phyloP scores from a whole-genome alignment of 2,329 filamentous ascomycete species.

The Cryphonectria japonica region DNA sequence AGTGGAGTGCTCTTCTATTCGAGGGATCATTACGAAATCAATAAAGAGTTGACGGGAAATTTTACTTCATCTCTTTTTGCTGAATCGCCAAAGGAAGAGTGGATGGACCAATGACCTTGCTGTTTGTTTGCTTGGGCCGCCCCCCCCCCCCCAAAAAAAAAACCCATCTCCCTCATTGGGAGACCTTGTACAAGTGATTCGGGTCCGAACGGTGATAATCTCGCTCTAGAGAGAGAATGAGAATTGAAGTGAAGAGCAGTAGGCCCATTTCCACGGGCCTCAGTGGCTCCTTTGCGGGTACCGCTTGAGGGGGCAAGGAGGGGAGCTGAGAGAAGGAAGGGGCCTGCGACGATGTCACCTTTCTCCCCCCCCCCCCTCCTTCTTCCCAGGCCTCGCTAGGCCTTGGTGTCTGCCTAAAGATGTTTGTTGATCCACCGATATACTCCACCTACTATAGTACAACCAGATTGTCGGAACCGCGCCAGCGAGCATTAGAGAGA shows the following conservation, averaged over 20 bases:
- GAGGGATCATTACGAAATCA: background rate
- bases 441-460: background rate
- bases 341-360: background rate
- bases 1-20: background rate
- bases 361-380: background rate
- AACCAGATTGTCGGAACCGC: conserved; percentile 8
- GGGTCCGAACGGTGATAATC: background rate
- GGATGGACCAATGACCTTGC: background rate
- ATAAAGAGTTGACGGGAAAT: background rate
- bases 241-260: background rate
- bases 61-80: background rate
- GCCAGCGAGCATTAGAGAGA: background rate
- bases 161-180: too few relatives aligned
- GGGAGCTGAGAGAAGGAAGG: conserved; percentile 1
- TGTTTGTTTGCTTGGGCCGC: too few relatives aligned
- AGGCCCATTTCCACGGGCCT: conserved; percentile 1
- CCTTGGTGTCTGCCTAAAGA: conserved; percentile 6
- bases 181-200: background rate
- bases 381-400: background rate
- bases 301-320: background rate
- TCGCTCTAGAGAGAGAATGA: background rate
- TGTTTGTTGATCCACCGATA: background rate
- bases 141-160: too few relatives aligned
- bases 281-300: conserved; percentile 23
- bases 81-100: background rate